These are phyloP conservation scores for Mycena belliarum DNA, from an alignment of 768 basidiomycete genomes.

Conservation along the genomic window DNA sequence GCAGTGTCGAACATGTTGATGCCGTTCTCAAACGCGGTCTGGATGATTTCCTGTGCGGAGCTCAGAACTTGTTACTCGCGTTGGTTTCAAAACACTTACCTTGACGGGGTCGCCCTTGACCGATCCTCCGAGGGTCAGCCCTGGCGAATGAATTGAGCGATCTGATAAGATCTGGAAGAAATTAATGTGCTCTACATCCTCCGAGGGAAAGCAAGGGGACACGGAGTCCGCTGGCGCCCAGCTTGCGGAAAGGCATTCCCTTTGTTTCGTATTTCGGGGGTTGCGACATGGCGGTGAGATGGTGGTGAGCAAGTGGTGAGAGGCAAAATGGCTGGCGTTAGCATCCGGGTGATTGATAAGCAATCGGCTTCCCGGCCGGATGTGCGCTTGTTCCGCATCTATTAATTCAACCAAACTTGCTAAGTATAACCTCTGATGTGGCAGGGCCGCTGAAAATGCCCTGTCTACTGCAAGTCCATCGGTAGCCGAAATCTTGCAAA, in stretches of 20 bases:
- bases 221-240: slow-evolving; percentile 53
- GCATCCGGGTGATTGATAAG: no score
- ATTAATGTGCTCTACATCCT: slow-evolving; percentile 44
- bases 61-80: slow-evolving; percentile 33
- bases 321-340: no score
- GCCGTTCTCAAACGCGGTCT: slow-evolving; percentile 72
- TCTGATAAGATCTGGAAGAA: neutral
- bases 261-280: slow-evolving; percentile 36
- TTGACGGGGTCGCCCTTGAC: slow-evolving; percentile 21
- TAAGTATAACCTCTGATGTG: no score
- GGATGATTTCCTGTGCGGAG: slow-evolving; percentile 66
- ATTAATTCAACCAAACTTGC: no score
- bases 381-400: no score
- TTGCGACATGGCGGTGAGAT: slow-evolving; percentile 16
- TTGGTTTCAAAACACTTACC: neutral
- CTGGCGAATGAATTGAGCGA: neutral
- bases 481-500: no score
- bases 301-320: neutral
- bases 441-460: no score
- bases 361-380: neutral
- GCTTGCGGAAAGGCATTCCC: slow-evolving; percentile 47
- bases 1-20: slow-evolving; percentile 80
- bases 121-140: slow-evolving; percentile 21
- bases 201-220: slow-evolving; percentile 63
- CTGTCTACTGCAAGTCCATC: no score